Evolutionary conservation across 345 rosid species (phyloP).

Genomic region (Pistacia vera): DNA sequence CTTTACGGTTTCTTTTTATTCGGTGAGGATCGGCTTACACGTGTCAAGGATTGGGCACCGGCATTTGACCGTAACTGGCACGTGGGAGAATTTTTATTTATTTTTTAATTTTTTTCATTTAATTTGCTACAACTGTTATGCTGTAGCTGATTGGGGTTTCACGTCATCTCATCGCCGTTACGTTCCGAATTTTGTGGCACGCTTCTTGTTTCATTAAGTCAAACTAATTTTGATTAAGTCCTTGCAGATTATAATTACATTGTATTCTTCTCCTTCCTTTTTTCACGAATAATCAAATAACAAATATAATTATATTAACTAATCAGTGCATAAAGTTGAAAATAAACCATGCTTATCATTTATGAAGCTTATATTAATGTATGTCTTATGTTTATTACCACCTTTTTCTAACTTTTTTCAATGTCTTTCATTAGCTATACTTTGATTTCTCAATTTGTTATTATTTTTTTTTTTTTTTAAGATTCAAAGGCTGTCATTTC

Average conservation of each 20-base stretch:
- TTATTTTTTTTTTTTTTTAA: too few relatives aligned
- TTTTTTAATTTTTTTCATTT: too few relatives aligned
- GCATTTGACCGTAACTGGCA: constrained; percentile 35
- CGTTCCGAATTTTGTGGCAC: constrained; percentile 22
- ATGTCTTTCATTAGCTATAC: neutral
- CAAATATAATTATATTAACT: too few relatives aligned
- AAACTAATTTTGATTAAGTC: neutral
- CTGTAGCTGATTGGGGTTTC: constrained; percentile 13
- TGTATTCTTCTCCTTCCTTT: too few relatives aligned
- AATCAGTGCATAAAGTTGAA: too few relatives aligned
- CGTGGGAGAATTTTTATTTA: constrained; percentile 16
- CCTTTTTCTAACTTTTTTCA: neutral
- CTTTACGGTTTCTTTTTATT: constrained; percentile 28
- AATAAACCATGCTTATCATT: too few relatives aligned
- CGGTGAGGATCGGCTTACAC: constrained; percentile 13
- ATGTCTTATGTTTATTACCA: too few relatives aligned
- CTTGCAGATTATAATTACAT: too few relatives aligned
- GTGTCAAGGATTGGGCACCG: constrained; percentile 38
- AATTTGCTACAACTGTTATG: neutral
- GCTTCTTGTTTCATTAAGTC: neutral
- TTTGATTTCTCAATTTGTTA: too few relatives aligned
- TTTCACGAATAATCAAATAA: too few relatives aligned
- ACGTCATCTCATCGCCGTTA: constrained; percentile 17
- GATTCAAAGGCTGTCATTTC: too few relatives aligned
- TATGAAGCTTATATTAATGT: too few relatives aligned